phyloP scores from a whole-genome alignment of 2,329 filamentous ascomycete genomes.

The Arthrinium puccinioides region DNA sequence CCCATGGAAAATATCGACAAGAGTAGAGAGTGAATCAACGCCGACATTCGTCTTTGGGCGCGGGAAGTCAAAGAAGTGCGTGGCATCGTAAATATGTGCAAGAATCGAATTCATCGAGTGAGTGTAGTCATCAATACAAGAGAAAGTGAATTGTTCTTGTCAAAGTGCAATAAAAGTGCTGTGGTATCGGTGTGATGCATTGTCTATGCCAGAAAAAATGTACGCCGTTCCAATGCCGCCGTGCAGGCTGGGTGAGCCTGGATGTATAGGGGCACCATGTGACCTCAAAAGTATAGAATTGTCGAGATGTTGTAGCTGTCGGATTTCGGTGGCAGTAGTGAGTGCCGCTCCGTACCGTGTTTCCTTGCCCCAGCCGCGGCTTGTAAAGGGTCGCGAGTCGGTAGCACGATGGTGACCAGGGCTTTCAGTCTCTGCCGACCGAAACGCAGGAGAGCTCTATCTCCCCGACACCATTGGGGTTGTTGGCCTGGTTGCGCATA shows the following conservation, averaged over 20 bases:
- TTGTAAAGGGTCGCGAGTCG: too few relatives aligned
- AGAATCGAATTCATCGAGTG: conserved; percentile 20
- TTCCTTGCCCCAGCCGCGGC: too few relatives aligned
- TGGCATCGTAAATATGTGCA: conserved; percentile 23
- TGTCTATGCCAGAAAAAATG: conserved; percentile 10
- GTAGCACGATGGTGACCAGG: too few relatives aligned
- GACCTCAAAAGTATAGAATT: too few relatives aligned
- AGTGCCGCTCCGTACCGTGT: too few relatives aligned
- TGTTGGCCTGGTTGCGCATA: conserved; percentile 40
- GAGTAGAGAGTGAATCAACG: too few relatives aligned
- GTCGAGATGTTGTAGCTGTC: too few relatives aligned
- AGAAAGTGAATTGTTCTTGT: conserved; percentile 4
- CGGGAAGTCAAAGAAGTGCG: conserved; percentile 6
- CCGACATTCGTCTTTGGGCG: too few relatives aligned
- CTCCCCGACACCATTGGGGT: conserved; percentile 69
- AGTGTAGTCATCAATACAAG: conserved; percentile 10
- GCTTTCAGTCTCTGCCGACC: too few relatives aligned
- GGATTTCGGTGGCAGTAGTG: too few relatives aligned
- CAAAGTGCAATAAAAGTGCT: conserved; percentile 2
- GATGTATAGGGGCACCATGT: conserved; percentile 1
- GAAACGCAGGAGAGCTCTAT: conserved; percentile 79
- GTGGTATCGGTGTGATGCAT: conserved; percentile 19
- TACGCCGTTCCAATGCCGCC: conserved; percentile 11
- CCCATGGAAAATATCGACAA: too few relatives aligned
- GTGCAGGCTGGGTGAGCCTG: conserved; percentile 7